Evolutionary conservation across 805 yeast species (phyloP), one percentile per base, ranked within the genome.

Genomic region (Monosporozyma unispora): DNA sequence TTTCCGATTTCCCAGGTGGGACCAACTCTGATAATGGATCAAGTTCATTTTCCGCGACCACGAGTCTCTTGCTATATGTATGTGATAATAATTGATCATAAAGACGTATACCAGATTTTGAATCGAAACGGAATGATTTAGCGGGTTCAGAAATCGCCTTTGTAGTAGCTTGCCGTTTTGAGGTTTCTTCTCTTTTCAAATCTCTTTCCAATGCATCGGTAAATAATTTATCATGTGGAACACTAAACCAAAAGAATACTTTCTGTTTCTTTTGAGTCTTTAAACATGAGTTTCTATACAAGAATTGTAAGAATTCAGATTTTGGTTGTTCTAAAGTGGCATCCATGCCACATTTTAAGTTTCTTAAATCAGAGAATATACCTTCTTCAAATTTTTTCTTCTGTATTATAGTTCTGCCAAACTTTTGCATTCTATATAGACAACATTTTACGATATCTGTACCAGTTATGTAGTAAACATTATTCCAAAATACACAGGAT

Each of bases 381-480:
- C 98, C 97, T 70, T 91, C 99, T 70, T 91, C 98, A 62, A 91
- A 91, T 69, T 93, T 91, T 68, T 93, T 91, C 57, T 95, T 74
- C 64, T 91, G 96, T 18, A 77, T 65, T 19, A 93, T 81, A 50
- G 78, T 78, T 53, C 98, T 74, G 0, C 99, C 99, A 70, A 91
- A 87, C 57, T 89, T 89, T 56, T 83, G 84, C 70, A 93, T 85
- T 56, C 91, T 81, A 66, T 85, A 93, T n/a, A 88, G 84, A 45
- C 93, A 79, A 63, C 96, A 87, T 50, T 96, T 80, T 44, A 93
- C 96, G 49, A 91, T 90, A 71, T 93, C 98, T 0, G 98, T 91
- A 2, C 98, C 98, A 0, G 98, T 91, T 44, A 93, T 79, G 68
- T 85, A 90, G 63, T 84, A 91, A 10, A 90, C 72, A 60, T 86